These are phyloP conservation scores for Boletellus sp. DNA, from an alignment of 1,284 basidiomycete species.

Conservation along the genomic window DNA sequence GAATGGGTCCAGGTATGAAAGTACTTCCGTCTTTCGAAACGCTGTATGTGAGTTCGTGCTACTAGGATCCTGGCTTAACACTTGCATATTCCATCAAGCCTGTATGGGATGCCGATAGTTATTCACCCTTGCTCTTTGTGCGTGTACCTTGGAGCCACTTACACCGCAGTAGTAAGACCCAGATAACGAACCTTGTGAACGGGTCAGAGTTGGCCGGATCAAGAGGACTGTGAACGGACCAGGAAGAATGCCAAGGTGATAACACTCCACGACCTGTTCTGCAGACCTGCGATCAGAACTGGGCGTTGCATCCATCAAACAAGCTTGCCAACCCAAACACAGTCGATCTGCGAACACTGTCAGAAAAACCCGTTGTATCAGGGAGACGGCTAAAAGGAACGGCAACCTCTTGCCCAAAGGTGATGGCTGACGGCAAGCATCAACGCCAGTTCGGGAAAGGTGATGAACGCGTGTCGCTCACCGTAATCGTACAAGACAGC, in stretches of 20 bases:
- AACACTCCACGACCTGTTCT: conserved; percentile 21
- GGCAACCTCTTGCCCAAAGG: conserved; percentile 16
- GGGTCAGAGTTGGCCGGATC: neutral
- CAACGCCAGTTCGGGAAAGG: neutral
- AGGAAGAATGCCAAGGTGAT: conserved; percentile 18
- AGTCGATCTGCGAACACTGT: conserved; percentile 11
- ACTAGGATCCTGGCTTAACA: neutral
- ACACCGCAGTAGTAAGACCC: conserved; percentile 13
- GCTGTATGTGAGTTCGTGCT: neutral
- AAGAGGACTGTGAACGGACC: conserved; percentile 6
- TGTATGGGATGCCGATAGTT: neutral
- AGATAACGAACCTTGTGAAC: conserved; percentile 19
- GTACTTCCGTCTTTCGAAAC: conserved; percentile 11
- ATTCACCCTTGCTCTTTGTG: neutral
- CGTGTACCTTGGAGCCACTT: conserved; percentile 1
- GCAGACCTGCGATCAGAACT: conserved; percentile 2
- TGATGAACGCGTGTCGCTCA: conserved; percentile 4
- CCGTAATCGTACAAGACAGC: conserved; percentile 21
- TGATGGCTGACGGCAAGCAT: conserved; percentile 10
- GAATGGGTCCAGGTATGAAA: conserved; percentile 19
- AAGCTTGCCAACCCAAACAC: conserved; percentile 18
- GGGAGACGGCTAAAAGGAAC: neutral
- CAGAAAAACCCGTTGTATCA: neutral
- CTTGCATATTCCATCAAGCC: conserved; percentile 14
- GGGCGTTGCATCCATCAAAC: neutral